Evolutionary conservation across 371 early-diverging fungal genomes (phyloP).

Genomic region (Mortierella sp.): DNA sequence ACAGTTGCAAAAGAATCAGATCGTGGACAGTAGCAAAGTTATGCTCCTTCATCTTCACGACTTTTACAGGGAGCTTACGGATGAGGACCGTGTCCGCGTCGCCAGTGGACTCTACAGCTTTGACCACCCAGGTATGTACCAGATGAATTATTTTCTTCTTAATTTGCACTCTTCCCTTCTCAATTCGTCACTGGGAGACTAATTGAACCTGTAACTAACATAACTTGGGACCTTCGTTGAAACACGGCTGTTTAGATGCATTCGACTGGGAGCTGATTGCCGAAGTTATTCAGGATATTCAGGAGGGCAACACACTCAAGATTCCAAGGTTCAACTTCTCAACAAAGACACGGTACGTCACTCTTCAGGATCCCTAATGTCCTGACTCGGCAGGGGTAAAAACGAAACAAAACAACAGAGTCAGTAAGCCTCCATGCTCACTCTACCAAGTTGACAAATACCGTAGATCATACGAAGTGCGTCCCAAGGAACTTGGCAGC

Average conservation of each 20-base stretch:
- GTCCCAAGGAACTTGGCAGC: constrained; percentile 38
- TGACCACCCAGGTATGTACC: constrained; percentile 68
- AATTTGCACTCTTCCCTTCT: neutral
- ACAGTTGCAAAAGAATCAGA: constrained; percentile 44
- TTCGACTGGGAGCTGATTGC: constrained; percentile 54
- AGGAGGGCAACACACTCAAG: constrained; percentile 33
- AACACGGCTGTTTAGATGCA: constrained; percentile 26
- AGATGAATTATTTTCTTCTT: neutral
- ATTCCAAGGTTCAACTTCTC: constrained; percentile 51
- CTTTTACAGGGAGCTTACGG: constrained; percentile 67
- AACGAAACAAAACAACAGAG: neutral
- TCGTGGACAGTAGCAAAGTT: constrained; percentile 47
- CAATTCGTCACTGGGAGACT: neutral
- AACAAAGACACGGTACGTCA: constrained; percentile 44
- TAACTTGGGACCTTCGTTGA: neutral
- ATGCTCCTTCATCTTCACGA: constrained; percentile 67
- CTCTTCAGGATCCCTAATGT: neutral
- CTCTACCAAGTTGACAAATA: no score
- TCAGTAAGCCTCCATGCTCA: neutral
- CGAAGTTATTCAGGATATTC: constrained; percentile 35
- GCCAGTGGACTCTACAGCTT: constrained; percentile 69
- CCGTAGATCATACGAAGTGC: constrained; percentile 36
- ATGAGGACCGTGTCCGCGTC: constrained; percentile 61
- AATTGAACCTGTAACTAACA: neutral
- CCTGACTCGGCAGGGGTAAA: no score